These are phyloP conservation scores for Helichrysum umbraculigerum DNA, from an alignment of 129 eudicot species.

Conservation along the genomic window DNA sequence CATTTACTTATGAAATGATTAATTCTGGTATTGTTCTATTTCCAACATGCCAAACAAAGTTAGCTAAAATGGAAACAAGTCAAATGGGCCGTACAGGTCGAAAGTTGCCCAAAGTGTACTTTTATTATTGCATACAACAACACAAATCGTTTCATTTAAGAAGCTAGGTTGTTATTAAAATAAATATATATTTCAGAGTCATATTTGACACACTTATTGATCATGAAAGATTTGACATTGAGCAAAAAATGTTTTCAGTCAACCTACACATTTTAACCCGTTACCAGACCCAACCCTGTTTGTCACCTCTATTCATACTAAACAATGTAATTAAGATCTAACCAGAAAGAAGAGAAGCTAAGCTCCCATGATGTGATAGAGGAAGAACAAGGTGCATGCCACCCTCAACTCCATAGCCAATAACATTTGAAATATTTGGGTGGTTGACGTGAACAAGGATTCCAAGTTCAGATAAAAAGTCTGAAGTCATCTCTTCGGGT, in stretches of 20 bases:
- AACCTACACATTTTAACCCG: not conserved
- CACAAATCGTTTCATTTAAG: too few relatives aligned
- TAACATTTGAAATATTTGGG: slow-evolving; percentile 72
- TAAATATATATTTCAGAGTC: not conserved
- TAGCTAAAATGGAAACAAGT: not conserved
- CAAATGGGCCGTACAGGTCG: not conserved
- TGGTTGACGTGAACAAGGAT: slow-evolving; percentile 87
- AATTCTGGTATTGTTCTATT: not conserved
- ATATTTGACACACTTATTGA: not conserved
- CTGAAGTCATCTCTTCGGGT: slow-evolving; percentile 75
- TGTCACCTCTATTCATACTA: not conserved
- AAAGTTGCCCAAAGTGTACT: not conserved
- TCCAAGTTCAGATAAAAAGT: slow-evolving; percentile 89
- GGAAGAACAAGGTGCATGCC: slow-evolving; percentile 97
- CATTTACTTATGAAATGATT: not conserved
- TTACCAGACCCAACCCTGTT: not conserved
- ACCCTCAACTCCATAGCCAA: slow-evolving; percentile 86
- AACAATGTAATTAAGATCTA: slow-evolving; percentile 21
- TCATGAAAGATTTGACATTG: not conserved
- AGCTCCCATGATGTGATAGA: slow-evolving; percentile 79
- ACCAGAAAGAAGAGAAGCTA: slow-evolving; percentile 70
- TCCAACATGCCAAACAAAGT: not conserved
- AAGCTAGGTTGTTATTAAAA: not conserved
- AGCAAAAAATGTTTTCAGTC: not conserved
- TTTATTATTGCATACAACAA: not conserved